Conservation (phyloP, 805 yeast genomes). For the Cyberlindnera bimundalis region DNA sequence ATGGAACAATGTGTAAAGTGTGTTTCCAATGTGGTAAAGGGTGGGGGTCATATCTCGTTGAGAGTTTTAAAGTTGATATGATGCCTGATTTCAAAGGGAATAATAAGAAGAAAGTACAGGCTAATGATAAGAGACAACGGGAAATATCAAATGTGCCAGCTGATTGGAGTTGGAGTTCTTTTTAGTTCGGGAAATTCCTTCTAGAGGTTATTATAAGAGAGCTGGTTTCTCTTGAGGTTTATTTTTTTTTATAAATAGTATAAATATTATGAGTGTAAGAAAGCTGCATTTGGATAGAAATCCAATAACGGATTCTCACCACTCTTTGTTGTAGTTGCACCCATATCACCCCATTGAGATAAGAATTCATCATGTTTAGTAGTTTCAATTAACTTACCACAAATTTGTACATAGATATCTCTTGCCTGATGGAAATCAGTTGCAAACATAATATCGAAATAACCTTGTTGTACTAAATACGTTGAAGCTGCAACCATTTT, state of each 20-base stretch:
- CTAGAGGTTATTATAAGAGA: too few species aligned
- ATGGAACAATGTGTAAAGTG: slow-evolving; percentile 56
- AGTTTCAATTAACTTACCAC: slow-evolving; percentile 54
- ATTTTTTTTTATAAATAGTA: background rate
- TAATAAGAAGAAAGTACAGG: background rate
- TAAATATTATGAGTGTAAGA: slow-evolving; percentile 12
- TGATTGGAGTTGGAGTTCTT: slow-evolving; percentile 65
- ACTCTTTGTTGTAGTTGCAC: slow-evolving; percentile 61
- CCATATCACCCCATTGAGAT: slow-evolving; percentile 66
- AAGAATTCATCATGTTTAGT: slow-evolving; percentile 63
- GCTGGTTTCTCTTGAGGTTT: background rate
- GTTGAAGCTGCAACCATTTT: slow-evolving; percentile 67
- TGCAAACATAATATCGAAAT: slow-evolving; percentile 82
- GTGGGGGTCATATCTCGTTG: slow-evolving; percentile 41
- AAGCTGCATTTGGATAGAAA: slow-evolving; percentile 61
- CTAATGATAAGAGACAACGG: background rate
- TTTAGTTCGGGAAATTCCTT: too few species aligned
- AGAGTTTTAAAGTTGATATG: slow-evolving; percentile 20
- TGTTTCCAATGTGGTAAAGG: slow-evolving; percentile 55
- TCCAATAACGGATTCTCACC: slow-evolving; percentile 87
- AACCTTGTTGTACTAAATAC: slow-evolving; percentile 82
- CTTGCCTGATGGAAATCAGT: slow-evolving; percentile 66
- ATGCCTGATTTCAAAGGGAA: slow-evolving; percentile 16
- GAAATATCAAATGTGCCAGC: slow-evolving; percentile 43
- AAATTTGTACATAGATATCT: slow-evolving; percentile 58